Evolutionary conservation across 768 basidiomycete genomes (phyloP).

Genomic region (Pilatotrama ljubarskyi): DNA sequence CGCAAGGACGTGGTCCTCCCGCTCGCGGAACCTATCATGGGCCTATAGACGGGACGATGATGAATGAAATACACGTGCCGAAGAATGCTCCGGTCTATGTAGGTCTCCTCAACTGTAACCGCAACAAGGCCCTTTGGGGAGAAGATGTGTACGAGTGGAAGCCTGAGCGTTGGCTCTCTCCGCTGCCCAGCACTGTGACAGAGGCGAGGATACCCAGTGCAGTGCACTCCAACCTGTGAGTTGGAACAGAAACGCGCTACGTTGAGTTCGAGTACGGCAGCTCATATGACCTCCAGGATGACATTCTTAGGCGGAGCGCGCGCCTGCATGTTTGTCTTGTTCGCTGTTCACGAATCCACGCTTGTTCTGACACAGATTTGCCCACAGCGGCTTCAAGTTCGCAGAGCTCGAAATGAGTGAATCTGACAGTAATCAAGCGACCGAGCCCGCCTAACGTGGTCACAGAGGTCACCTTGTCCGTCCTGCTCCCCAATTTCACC

Average conservation of each 20-base stretch:
- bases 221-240: slow-evolving; percentile 34
- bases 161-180: slow-evolving; percentile 43
- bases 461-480: slow-evolving; percentile 16
- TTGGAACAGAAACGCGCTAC: too few relatives aligned
- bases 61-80: slow-evolving; percentile 14
- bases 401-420: slow-evolving; percentile 29
- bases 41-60: slow-evolving; percentile 11
- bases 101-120: slow-evolving; percentile 33
- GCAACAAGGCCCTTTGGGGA: slow-evolving; percentile 41
- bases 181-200: slow-evolving; percentile 22
- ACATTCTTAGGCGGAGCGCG: slow-evolving; percentile 36
- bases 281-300: slow-evolving; percentile 30
- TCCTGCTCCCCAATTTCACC: slow-evolving; percentile 13
- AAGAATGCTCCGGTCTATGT: slow-evolving; percentile 21
- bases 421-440: too few relatives aligned
- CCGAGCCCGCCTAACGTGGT: too few relatives aligned
- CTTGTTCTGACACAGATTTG: neutral
- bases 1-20: slow-evolving; percentile 24
- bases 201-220: slow-evolving; percentile 34
- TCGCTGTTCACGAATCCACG: too few relatives aligned
- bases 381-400: slow-evolving; percentile 43
- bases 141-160: slow-evolving; percentile 43
- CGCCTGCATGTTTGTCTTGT: slow-evolving; percentile 35
- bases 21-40: slow-evolving; percentile 8
- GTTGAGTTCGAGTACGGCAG: neutral